A percentile compares a stretch with the other conserved stretches of the same genome.
Conservation (phyloP, 768 basidiomycete genomes). For the Mycena olivaceomarginata region DNA sequence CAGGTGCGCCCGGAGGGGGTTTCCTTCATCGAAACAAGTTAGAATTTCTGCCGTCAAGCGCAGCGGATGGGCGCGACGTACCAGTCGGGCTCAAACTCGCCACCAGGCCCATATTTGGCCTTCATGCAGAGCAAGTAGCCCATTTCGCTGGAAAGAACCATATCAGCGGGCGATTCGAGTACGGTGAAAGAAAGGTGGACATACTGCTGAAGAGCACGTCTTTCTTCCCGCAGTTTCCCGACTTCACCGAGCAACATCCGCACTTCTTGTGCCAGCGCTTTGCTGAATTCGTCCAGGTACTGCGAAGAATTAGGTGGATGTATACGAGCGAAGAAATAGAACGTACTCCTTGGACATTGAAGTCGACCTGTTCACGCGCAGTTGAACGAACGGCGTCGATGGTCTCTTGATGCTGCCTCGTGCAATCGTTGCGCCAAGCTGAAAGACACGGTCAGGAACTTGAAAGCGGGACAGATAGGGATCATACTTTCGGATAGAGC, state of each 20-base stretch:
- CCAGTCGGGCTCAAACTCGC: constrained; percentile 92
- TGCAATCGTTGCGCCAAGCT: constrained; percentile 84
- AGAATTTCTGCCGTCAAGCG: constrained; percentile 11
- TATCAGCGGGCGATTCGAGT: constrained; percentile 4
- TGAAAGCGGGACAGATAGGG: background rate
- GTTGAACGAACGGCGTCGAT: constrained; percentile 81
- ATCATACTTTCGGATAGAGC: constrained; percentile 75
- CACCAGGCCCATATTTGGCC: constrained; percentile 89
- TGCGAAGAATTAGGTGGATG: constrained; percentile 50
- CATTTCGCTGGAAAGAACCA: constrained; percentile 73
- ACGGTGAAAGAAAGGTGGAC: constrained; percentile 53
- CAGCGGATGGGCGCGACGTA: constrained; percentile 48
- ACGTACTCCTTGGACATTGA: constrained; percentile 88
- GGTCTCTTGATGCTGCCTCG: constrained; percentile 79
- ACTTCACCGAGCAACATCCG: constrained; percentile 90
- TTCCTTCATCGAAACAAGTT: constrained; percentile 55
- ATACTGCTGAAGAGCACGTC: constrained; percentile 86
- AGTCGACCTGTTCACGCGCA: constrained; percentile 85
- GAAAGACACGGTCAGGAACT: constrained; percentile 37
- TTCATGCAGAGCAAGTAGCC: constrained; percentile 82
- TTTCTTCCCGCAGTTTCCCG: constrained; percentile 87
- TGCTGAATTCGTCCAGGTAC: constrained; percentile 94
- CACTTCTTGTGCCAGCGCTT: constrained; percentile 88
- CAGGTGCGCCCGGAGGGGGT: constrained; percentile 67
- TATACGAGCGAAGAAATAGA: background rate